These are phyloP conservation scores for Trapa incisa DNA, from an alignment of 345 rosid genomes.

Conservation along the genomic window DNA sequence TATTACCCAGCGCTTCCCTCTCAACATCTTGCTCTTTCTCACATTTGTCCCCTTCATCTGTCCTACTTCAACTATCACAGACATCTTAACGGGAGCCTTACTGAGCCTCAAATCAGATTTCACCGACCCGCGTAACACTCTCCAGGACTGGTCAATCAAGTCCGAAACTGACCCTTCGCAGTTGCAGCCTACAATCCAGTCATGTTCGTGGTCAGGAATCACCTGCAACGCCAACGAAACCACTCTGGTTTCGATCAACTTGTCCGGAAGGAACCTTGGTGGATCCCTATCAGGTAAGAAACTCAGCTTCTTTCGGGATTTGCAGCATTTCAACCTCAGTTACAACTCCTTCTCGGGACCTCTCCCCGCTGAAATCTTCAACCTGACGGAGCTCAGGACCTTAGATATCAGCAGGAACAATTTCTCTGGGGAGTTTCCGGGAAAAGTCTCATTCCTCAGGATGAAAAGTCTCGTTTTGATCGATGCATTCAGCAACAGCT, in stretches of 20 bases:
- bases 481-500: constrained; percentile 85
- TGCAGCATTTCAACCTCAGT: constrained; percentile 70
- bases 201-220: constrained; percentile 86
- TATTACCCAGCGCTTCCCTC: constrained; percentile 23
- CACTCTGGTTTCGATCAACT: constrained; percentile 40
- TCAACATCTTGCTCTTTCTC: constrained; percentile 20
- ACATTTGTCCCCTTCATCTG: constrained; percentile 9
- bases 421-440: constrained; percentile 59
- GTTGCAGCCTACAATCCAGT: constrained; percentile 12
- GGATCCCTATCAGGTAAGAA: constrained; percentile 44
- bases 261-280: constrained; percentile 50
- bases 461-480: constrained; percentile 39
- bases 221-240: constrained; percentile 54
- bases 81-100: constrained; percentile 56
- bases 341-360: constrained; percentile 59
- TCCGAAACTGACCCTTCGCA: no score
- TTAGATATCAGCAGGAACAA: constrained; percentile 83
- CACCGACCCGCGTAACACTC: constrained; percentile 26
- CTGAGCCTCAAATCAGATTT: constrained; percentile 60
- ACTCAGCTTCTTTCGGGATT: constrained; percentile 47
- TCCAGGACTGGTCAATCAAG: constrained; percentile 57
- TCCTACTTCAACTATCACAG: constrained; percentile 23
- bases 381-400: constrained; percentile 37
- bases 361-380: constrained; percentile 49
- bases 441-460: constrained; percentile 23